Evolutionary conservation across 805 yeast genomes (phyloP), one percentile per base, ranked within the genome.

Genomic region (Debaryomyces hansenii): DNA sequence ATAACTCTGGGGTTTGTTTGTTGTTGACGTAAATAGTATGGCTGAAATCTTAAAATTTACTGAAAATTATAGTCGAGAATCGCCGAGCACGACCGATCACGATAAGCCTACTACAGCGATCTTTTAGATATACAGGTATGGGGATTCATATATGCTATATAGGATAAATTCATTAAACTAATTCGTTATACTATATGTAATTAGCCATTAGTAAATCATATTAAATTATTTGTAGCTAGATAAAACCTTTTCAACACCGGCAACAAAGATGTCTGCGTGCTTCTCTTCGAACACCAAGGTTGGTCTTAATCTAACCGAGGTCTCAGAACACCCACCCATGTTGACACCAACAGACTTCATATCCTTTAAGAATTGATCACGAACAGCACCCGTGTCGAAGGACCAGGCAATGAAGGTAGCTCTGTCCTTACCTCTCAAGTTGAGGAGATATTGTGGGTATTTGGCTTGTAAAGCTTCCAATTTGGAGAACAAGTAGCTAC

Each of bases 321-420:
- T 78, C 45, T 80, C 87, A 44, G 92, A 91, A 70, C 96, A 88
- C 41, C 91, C 95, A 57, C 96, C 96, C 61, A 86, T 78, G 67
- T 88, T 87, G 51, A 86, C 77, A 66, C 96, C 96, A 41, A 63
- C 74, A 40, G 67, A 60, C 70, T 81, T 84, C 78, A 85, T 74
- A 52, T 77, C 81, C 50, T 54, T 55, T 58, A 85, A 68, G 67
- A 88, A 83, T 56, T 73, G 66, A 66, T 84, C 83, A 71, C 96
- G 81, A 20, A 72, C 67, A 46, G 71, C 74, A 36, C 78, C 66
- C 43, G 78, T 58, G 42, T 78, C 77, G 58, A 82, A 67, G 55
- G 85, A 86, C 82, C 89, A 87, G n/a, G 95, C 95, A 64, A 87
- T 80, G 70, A 85, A 87, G 40, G 94, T 86, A 39, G 87, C 95